Evolutionary conservation across 2,329 filamentous ascomycete species (phyloP).

Genomic region (Arthroderma sp.): DNA sequence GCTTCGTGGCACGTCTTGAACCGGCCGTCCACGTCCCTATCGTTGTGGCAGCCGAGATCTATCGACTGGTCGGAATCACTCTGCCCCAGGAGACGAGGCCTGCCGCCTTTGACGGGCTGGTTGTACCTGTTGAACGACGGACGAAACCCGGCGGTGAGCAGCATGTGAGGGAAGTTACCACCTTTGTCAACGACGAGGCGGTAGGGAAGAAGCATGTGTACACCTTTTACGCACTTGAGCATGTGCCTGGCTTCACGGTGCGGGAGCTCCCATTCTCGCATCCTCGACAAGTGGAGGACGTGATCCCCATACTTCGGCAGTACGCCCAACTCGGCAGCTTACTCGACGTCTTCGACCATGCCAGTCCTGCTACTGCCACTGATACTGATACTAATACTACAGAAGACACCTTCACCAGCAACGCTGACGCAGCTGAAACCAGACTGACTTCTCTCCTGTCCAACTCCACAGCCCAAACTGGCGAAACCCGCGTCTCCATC

Average conservation of each 20-base stretch:
- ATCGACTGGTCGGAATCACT: slow-evolving; percentile 29
- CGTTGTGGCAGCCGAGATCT: slow-evolving; percentile 31
- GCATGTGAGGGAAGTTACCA: background rate
- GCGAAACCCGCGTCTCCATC: background rate
- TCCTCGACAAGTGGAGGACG: slow-evolving; percentile 34
- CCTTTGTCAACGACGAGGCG: slow-evolving; percentile 18
- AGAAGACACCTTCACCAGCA: slow-evolving; percentile 23
- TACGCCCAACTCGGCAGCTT: slow-evolving; percentile 33
- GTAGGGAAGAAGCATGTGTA: slow-evolving; percentile 30
- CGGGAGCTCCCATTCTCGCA: slow-evolving; percentile 35
- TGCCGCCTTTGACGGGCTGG: slow-evolving; percentile 28
- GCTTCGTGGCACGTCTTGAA: slow-evolving; percentile 34
- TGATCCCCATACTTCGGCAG: slow-evolving; percentile 35
- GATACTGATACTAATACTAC: slow-evolving; percentile 4
- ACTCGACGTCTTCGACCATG: slow-evolving; percentile 26
- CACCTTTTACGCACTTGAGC: slow-evolving; percentile 33
- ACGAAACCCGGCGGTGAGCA: slow-evolving; percentile 14
- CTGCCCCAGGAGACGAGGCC: slow-evolving; percentile 32
- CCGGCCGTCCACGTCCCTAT: slow-evolving; percentile 34
- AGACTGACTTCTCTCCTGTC: slow-evolving; percentile 47
- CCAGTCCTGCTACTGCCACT: slow-evolving; percentile 8
- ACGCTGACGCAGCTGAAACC: slow-evolving; percentile 31
- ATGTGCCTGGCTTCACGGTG: slow-evolving; percentile 30
- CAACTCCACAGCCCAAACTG: background rate
- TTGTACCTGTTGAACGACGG: slow-evolving; percentile 20